phyloP scores from a whole-genome alignment of 768 basidiomycete species.

The Russula emetica region DNA sequence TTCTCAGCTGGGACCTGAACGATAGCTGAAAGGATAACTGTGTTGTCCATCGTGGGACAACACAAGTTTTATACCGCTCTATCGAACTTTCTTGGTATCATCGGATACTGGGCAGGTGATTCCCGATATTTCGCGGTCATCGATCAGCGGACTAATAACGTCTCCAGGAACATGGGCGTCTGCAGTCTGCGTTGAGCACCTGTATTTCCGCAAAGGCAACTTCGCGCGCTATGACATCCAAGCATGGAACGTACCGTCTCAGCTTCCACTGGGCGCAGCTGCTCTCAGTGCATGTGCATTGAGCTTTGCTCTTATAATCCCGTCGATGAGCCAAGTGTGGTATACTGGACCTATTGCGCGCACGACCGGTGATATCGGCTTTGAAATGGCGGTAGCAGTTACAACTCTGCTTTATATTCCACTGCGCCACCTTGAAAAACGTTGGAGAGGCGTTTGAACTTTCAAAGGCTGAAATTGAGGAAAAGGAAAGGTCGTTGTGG shows the following conservation, averaged over 20 bases:
- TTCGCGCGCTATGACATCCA: slow-evolving; percentile 47
- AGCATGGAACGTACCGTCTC: slow-evolving; percentile 50
- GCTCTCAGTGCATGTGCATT: slow-evolving; percentile 50
- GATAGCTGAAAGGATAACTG: slow-evolving; percentile 47
- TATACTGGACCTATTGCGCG: slow-evolving; percentile 65
- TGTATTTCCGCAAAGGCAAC: slow-evolving; percentile 53
- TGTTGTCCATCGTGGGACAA: slow-evolving; percentile 65
- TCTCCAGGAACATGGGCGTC: slow-evolving; percentile 43
- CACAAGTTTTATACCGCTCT: slow-evolving; percentile 60
- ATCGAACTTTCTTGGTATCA: slow-evolving; percentile 63
- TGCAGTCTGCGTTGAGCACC: slow-evolving; percentile 62
- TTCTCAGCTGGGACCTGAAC: not conserved
- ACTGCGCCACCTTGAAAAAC: slow-evolving; percentile 41
- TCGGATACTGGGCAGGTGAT: slow-evolving; percentile 41
- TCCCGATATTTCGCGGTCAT: not conserved
- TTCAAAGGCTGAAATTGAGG: not conserved
- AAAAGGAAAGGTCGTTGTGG: not conserved
- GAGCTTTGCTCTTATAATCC: slow-evolving; percentile 54
- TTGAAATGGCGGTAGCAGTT: slow-evolving; percentile 53
- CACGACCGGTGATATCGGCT: slow-evolving; percentile 65
- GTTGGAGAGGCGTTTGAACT: slow-evolving; percentile 9
- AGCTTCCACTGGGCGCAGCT: slow-evolving; percentile 59
- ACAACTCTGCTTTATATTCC: slow-evolving; percentile 50
- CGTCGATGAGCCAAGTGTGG: slow-evolving; percentile 69
- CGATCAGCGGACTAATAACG: slow-evolving; percentile 43